Conservation (phyloP, 768 basidiomycete species). For the Bullera alba region DNA sequence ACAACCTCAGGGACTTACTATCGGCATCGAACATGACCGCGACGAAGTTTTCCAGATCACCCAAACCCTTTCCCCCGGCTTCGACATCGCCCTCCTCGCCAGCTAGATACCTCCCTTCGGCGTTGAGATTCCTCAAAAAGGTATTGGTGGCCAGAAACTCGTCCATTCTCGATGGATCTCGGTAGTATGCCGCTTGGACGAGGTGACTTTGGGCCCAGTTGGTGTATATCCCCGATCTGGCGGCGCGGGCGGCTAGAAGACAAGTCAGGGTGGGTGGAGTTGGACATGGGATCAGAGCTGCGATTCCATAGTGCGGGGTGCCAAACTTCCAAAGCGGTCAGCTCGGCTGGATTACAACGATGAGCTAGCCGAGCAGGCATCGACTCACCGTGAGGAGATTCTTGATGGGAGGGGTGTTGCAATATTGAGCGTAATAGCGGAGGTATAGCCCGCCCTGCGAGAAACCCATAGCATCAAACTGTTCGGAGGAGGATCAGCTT, state of each 20-base stretch:
- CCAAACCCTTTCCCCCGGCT: constrained; percentile 17
- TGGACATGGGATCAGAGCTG: constrained; percentile 47
- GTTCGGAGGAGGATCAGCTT: background rate
- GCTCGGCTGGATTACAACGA: background rate
- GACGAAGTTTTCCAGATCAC: constrained; percentile 26
- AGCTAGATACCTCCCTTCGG: constrained; percentile 25
- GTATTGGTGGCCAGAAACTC: constrained; percentile 40
- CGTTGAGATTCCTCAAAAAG: constrained; percentile 46
- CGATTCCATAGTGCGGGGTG: constrained; percentile 45
- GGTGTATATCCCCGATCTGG: constrained; percentile 42
- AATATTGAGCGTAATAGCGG: constrained; percentile 46
- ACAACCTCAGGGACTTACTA: constrained; percentile 21
- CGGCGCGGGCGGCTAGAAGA: constrained; percentile 37
- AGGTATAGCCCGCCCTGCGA: constrained; percentile 49
- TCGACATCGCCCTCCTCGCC: constrained; percentile 5
- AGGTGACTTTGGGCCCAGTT: constrained; percentile 40
- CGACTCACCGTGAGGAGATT: constrained; percentile 48
- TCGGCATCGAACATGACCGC: constrained; percentile 42
- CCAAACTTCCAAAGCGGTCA: constrained; percentile 35
- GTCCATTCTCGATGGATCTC: constrained; percentile 46
- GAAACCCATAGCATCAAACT: constrained; percentile 49
- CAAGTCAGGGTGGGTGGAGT: constrained; percentile 42
- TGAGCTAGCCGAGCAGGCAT: background rate
- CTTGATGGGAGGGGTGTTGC: constrained; percentile 34
- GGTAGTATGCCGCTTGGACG: constrained; percentile 47